Conservation (phyloP, 1,284 basidiomycete genomes). For the Laetiporus sulphureus region DNA sequence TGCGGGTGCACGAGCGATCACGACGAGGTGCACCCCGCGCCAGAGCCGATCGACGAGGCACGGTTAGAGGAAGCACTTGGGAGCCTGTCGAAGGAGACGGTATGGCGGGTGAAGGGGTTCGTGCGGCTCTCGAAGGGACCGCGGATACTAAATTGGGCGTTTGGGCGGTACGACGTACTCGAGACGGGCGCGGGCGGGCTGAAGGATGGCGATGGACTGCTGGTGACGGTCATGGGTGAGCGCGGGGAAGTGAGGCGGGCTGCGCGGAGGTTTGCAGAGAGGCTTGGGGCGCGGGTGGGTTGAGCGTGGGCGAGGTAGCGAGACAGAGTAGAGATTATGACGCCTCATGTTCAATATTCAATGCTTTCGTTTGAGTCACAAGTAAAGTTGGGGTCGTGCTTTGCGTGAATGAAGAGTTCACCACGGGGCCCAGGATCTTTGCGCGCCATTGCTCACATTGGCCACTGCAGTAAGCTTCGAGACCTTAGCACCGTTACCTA, state of each 20-base stretch:
- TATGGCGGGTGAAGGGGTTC: conserved; percentile 83
- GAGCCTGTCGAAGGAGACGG: conserved; percentile 54
- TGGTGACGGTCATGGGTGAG: conserved; percentile 84
- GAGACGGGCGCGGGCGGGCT: conserved; percentile 28
- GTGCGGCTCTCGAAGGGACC: conserved; percentile 45
- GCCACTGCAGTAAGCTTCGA: no score
- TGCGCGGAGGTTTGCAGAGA: conserved; percentile 49
- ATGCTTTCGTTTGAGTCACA: no score
- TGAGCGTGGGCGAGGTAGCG: no score
- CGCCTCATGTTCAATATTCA: no score
- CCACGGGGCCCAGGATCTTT: no score
- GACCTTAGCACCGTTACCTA: no score
- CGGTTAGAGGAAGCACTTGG: conserved; percentile 40
- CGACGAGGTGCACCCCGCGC: neutral
- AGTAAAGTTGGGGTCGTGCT: no score
- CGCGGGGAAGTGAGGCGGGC: conserved; percentile 68
- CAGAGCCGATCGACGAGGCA: conserved; percentile 17
- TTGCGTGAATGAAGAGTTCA: no score
- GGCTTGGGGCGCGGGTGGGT: conserved; percentile 32
- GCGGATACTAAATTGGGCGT: conserved; percentile 85
- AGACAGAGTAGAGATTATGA: no score
- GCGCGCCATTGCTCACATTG: no score
- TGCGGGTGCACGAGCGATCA: neutral
- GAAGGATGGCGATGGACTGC: conserved; percentile 32
- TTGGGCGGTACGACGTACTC: conserved; percentile 74